Percentiles rank a stretch among this genome's conserved stretches.
Conservation (phyloP, 2,329 filamentous ascomycete species). For the Cordyceps javanica region DNA sequence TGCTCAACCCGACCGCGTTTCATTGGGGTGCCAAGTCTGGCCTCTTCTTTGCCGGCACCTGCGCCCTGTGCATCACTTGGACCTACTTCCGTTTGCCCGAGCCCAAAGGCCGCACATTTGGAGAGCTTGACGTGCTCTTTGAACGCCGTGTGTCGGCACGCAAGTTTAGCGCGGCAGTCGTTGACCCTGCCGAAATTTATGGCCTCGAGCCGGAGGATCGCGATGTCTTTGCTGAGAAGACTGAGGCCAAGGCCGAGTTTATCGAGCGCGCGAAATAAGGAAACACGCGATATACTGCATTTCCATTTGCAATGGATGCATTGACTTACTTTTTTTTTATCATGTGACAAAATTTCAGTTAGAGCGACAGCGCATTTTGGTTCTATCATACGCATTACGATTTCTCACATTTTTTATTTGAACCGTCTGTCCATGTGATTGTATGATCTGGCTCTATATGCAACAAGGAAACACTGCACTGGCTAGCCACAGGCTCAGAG, state of each 20-base stretch:
- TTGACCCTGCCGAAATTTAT: constrained; percentile 15
- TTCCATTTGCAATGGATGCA: not conserved
- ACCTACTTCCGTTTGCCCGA: constrained; percentile 49
- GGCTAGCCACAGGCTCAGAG: too few relatives aligned
- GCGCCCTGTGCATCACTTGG: constrained; percentile 41
- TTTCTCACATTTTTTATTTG: too few relatives aligned
- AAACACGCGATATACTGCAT: not conserved
- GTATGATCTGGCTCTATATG: too few relatives aligned
- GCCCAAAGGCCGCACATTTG: constrained; percentile 46
- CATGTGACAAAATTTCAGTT: not conserved
- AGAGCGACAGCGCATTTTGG: not conserved
- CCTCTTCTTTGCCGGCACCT: constrained; percentile 40
- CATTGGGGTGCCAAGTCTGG: constrained; percentile 43
- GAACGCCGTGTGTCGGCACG: constrained; percentile 36
- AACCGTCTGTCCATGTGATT: too few relatives aligned
- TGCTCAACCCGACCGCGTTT: constrained; percentile 41
- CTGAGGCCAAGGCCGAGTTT: not conserved
- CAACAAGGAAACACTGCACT: too few relatives aligned
- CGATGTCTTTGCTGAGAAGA: not conserved
- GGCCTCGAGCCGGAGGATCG: not conserved
- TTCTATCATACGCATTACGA: not conserved
- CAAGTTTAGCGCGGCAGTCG: constrained; percentile 30
- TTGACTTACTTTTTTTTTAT: too few relatives aligned
- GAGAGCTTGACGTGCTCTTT: constrained; percentile 51
- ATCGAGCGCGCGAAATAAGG: constrained; percentile 3